Conservation (phyloP, 768 basidiomycete species). For the Lyophyllum semitale region DNA sequence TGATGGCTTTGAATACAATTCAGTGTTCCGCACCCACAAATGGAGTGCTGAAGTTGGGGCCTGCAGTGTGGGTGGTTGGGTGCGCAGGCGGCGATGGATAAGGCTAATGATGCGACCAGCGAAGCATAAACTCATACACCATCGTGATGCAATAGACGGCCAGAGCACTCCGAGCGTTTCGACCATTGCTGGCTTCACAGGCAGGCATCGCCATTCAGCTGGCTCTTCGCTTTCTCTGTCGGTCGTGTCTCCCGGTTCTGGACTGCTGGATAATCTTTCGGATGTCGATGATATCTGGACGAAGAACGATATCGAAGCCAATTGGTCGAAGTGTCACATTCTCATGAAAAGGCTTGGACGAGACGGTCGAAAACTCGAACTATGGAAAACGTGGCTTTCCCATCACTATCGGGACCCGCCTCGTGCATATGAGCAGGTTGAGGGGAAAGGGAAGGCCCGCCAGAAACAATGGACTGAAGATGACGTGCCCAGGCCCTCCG, state of each 20-base stretch:
- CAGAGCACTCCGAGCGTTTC: slow-evolving; percentile 3
- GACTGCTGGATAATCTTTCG: slow-evolving; percentile 4
- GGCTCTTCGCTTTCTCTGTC: slow-evolving; percentile 31
- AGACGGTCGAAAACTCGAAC: slow-evolving; percentile 75
- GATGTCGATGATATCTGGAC: slow-evolving; percentile 51
- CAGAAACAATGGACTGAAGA: slow-evolving; percentile 52
- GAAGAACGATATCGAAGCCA: slow-evolving; percentile 46
- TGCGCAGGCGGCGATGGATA: slow-evolving; percentile 80
- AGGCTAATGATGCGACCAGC: slow-evolving; percentile 80
- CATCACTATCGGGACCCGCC: slow-evolving; percentile 31
- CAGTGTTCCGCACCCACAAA: slow-evolving; percentile 63
- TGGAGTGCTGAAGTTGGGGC: slow-evolving; percentile 69
- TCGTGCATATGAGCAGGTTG: slow-evolving; percentile 17
- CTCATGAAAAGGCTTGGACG: slow-evolving; percentile 55
- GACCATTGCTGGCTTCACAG: not conserved
- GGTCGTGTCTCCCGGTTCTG: slow-evolving; percentile 16
- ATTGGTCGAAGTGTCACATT: slow-evolving; percentile 61
- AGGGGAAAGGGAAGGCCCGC: slow-evolving; percentile 34
- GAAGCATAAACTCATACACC: slow-evolving; percentile 15
- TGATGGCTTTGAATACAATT: slow-evolving; percentile 88
- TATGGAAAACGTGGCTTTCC: slow-evolving; percentile 72
- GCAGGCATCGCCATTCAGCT: slow-evolving; percentile 26
- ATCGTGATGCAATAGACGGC: slow-evolving; percentile 14
- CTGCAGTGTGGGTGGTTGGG: slow-evolving; percentile 69
- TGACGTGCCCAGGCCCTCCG: slow-evolving; percentile 31